Percentiles rank a stretch among this genome's conserved stretches.
These are phyloP conservation scores for Polysphondylium violaceum DNA, from an alignment of 78 protist genomes.

Conservation along the genomic window DNA sequence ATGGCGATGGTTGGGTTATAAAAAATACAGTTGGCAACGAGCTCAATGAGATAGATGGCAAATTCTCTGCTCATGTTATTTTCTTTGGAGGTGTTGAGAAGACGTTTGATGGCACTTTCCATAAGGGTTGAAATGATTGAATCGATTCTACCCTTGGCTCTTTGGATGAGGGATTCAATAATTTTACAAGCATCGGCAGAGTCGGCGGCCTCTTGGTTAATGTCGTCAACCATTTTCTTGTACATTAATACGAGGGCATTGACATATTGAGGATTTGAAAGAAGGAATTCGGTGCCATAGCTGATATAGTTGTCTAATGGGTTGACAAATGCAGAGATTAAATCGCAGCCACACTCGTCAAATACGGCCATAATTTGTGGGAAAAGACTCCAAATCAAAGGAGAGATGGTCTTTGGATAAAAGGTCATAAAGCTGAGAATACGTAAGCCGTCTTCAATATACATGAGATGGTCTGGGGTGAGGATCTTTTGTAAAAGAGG, in stretches of 20 bases:
- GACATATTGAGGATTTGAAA: slow-evolving; percentile 42
- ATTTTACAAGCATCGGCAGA: slow-evolving; percentile 66
- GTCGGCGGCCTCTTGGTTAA: slow-evolving; percentile 14
- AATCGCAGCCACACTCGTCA: slow-evolving; percentile 61
- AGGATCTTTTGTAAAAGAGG: slow-evolving; percentile 31
- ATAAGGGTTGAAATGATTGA: slow-evolving; percentile 18
- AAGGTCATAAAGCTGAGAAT: slow-evolving; percentile 69
- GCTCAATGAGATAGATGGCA: slow-evolving; percentile 38
- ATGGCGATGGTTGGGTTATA: slow-evolving; percentile 53
- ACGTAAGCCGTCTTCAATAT: slow-evolving; percentile 57
- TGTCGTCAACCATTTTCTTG: slow-evolving; percentile 57
- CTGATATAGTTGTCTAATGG: slow-evolving; percentile 79
- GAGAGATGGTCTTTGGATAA: slow-evolving; percentile 69
- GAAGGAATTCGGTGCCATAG: slow-evolving; percentile 69
- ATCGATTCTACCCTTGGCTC: slow-evolving; percentile 70
- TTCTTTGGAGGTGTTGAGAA: slow-evolving; percentile 37
- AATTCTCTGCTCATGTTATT: slow-evolving; percentile 45
- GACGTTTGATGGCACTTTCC: slow-evolving; percentile 31
- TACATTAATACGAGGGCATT: slow-evolving; percentile 33
- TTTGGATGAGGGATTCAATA: slow-evolving; percentile 74
- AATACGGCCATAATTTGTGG: slow-evolving; percentile 57
- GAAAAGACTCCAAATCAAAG: slow-evolving; percentile 44
- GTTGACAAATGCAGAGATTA: slow-evolving; percentile 35
- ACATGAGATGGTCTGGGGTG: slow-evolving; percentile 12
- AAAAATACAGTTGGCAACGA: slow-evolving; percentile 66